Base-by-base conservation (phyloP, 106 monocot species). In the Dendrobium officinale region DNA sequence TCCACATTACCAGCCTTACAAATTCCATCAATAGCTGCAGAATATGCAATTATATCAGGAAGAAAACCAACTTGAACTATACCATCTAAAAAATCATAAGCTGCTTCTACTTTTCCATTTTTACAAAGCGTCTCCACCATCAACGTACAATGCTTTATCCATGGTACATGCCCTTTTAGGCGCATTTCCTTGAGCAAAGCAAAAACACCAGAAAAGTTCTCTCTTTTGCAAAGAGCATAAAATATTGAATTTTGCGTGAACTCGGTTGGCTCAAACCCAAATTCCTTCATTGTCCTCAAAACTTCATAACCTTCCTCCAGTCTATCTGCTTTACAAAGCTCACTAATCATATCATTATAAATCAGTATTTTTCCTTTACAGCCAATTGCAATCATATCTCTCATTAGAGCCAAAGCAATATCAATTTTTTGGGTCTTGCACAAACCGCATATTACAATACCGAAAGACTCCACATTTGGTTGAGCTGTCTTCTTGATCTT, bases 171-270 rank as follows among this genome's bases (percentile, higher is more conserved):
- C 18, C 92, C 90, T 73, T 87, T 72, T 10, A 48, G 47, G 24
- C 87, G 83, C 95, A 92, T 92, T 77, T 90, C 87, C 84, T 75
- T 87, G 15, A 95, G 88, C 40, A 95, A 84, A n/a, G 82, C 84
- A 83, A 88, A 11, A 3, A 86, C 78, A 29, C 78, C 82, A 33
- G 64, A 47, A 51, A 81, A 29, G 83, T 92, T 73, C n/a, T 81
- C 85, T 73, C 85, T 86, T 58, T 81, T 88, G 80, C 90, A 87
- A 24, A 87, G 85, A 41, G 90, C 88, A 24, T 85, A 85, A 73
- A 95, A 95, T 48, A 95, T 77, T 22, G 92, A 88, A 85, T 95
- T 95, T 54, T 95, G 73, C 33, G 95, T 92, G 72, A 95, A 95
- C 70, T 88, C 92, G 6, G 88, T 86, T 3, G 95, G 95, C 17